Evolutionary conservation across 2,329 filamentous ascomycete genomes (phyloP), one percentile per base, ranked within the genome.

Genomic region (Magnaporthiopsis rhizophila): DNA sequence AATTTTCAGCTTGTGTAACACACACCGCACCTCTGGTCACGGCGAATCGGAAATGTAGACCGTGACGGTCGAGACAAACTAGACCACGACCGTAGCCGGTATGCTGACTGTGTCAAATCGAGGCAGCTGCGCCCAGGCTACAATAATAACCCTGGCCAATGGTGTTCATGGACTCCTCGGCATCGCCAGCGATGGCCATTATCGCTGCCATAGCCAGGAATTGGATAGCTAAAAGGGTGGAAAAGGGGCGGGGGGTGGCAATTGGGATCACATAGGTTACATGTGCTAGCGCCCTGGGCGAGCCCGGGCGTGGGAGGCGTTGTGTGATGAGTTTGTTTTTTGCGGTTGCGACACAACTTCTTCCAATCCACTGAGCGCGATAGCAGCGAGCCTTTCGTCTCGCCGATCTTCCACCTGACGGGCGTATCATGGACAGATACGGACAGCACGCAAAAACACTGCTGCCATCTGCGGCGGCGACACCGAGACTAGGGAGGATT

Each of bases 121-220:
- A 11, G 89, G 71, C 38, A 88, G 78, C 8, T 88, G 88, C 58
- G 90, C 71, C 87, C 87, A 90, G 0, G 87, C 85, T 69, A 89
- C 86, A 58, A 91, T 74, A 12, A 12, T 36, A 36, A 12, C 89
- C 85, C 65, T 89, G 89, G 0, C 86, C 87, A 76, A 90, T 82
- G 70, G 87, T 82, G 65, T 90, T 90, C 85, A 90, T 89, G 21
- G 79, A 75, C 0, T 80, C 87, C 0, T 81, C 0, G 89, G 85
- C 3, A 90, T 65, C 7, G 88, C 86, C 86, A 77, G 73, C 74
- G 68, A 79, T 81, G 56, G 82, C 80, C 68, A 81, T 80, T 64
- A 81, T 77, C 79, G 80, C 80, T 82, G 80, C 78, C 64, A 80
- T 80, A 0, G 76, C 78, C 13, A 82, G 69, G 0, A 18, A 50